Evolutionary conservation across 2,329 filamentous ascomycete genomes (phyloP), one percentile per base, ranked within the genome.

Genomic region (Penicillium hesseltinei): DNA sequence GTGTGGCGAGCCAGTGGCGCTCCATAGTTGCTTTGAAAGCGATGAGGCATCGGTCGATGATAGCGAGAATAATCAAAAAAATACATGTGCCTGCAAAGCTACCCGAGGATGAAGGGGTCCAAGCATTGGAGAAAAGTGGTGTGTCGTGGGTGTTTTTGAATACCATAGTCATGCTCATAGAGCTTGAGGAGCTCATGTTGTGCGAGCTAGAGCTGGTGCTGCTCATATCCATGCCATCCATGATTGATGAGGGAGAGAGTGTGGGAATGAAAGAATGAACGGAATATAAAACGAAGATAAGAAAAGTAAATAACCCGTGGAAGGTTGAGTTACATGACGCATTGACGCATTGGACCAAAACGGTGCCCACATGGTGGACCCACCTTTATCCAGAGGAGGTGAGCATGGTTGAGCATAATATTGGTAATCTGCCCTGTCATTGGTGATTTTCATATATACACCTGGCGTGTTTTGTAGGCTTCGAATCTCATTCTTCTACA

Each of bases 11-110:
- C 88, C 91, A 95, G 77, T 63, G 79, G 70, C 82, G 74, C 78
- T 85, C 77, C 77, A 84, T 75, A 17, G 78, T 68, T 25, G 78
- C 71, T 71, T 91, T 91, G 66, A 84, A 79, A 3, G 92, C 92
- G 50, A 93, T 78, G 17, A 96, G 80, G 21, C 80, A 77, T 51
- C 92, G 89, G 69, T 88, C 86, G 56, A 88, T 69, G 59, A 87
- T 80, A 59, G 87, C 87, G 51, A 97, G 86, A 44, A 89, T 66
- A 71, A 96, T 87, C 58, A 97, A 83, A 77, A 97, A 97, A 73
- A 97, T 90, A 79, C 93, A 96, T 29, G 91, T 96, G 55, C 86
- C 93, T 2, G 91, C 91, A 75, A 97, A 97, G 58, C 82, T 78
- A 66, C 88, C 91, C 6, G 82, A 78, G 36, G 78, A 87, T 29